Percentiles rank a stretch among this genome's conserved stretches.
These are phyloP conservation scores for Wickerhamiella kazuoi DNA, from an alignment of 805 yeast genomes.

Conservation along the genomic window DNA sequence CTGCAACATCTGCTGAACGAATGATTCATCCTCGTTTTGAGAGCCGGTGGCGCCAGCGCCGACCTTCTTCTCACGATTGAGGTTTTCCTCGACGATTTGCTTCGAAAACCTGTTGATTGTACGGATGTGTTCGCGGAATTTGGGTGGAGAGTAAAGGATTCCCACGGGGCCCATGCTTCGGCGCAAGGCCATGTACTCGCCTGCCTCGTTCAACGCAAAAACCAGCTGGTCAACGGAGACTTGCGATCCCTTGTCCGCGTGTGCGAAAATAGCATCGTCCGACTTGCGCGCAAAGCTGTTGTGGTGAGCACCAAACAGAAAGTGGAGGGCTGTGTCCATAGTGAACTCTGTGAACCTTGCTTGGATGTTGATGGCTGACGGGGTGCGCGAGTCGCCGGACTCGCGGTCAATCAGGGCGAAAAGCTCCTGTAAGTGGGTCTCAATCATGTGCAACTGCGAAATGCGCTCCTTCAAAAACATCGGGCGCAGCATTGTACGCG, in stretches of 20 bases:
- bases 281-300: conserved; percentile 5
- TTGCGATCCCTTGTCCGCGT: conserved; percentile 5
- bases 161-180: conserved; percentile 10
- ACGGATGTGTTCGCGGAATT: conserved; percentile 21
- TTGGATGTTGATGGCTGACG: conserved; percentile 14
- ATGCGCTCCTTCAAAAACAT: conserved; percentile 17
- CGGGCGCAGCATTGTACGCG: conserved; percentile 20
- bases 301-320: conserved; percentile 19
- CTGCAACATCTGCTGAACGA: conserved; percentile 11
- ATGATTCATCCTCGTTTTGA: conserved; percentile 9
- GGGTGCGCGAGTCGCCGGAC: background rate
- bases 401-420: background rate
- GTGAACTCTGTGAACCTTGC: conserved; percentile 17
- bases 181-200: conserved; percentile 9
- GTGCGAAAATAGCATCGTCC: background rate
- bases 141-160: conserved; percentile 7
- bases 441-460: conserved; percentile 13
- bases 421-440: conserved; percentile 9
- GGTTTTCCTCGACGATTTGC: conserved; percentile 21
- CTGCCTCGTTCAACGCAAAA: conserved; percentile 9
- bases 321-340: conserved; percentile 36
- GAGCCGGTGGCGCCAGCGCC: conserved; percentile 1
- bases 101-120: conserved; percentile 23
- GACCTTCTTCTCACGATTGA: conserved; percentile 19
- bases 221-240: background rate